A percentile compares a stretch with the other conserved stretches of the same genome.
Evolutionary conservation across 768 basidiomycete species (phyloP).

Genomic region (Cyclocybe aegerita): DNA sequence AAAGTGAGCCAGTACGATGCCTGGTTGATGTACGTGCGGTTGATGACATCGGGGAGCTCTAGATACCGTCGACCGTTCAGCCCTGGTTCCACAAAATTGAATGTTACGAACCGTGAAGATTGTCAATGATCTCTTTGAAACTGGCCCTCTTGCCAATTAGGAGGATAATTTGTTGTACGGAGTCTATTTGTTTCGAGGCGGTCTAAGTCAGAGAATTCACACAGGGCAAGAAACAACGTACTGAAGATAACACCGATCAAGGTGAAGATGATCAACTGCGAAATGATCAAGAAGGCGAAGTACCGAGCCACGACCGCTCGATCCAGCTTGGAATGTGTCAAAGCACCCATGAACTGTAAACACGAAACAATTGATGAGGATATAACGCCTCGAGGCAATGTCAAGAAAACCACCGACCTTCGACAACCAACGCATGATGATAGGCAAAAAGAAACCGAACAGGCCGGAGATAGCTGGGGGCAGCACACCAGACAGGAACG

Average conservation of each 20-base stretch:
- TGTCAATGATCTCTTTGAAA: constrained; percentile 44
- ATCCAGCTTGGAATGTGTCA: constrained; percentile 79
- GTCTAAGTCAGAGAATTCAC: not conserved
- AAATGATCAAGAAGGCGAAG: constrained; percentile 91
- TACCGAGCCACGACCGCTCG: constrained; percentile 91
- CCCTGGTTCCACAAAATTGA: not conserved
- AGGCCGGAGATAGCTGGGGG: constrained; percentile 86
- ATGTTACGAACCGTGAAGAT: constrained; percentile 41
- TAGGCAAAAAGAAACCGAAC: constrained; percentile 89
- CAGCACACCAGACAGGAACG: constrained; percentile 87
- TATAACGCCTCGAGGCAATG: constrained; percentile 35
- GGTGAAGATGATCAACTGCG: constrained; percentile 92
- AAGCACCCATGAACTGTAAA: constrained; percentile 60
- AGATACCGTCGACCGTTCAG: not conserved
- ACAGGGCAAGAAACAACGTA: constrained; percentile 33
- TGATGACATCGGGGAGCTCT: constrained; percentile 74
- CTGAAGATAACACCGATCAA: constrained; percentile 88
- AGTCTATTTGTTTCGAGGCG: constrained; percentile 25
- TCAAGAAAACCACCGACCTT: constrained; percentile 39
- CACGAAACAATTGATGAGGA: constrained; percentile 52
- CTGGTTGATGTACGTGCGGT: constrained; percentile 89
- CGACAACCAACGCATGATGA: constrained; percentile 88
- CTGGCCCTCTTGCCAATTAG: constrained; percentile 44
- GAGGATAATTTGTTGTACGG: constrained; percentile 42
- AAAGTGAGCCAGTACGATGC: constrained; percentile 91